phyloP scores from a whole-genome alignment of 2,329 filamentous ascomycete genomes.

The Colletotrichum sp. region DNA sequence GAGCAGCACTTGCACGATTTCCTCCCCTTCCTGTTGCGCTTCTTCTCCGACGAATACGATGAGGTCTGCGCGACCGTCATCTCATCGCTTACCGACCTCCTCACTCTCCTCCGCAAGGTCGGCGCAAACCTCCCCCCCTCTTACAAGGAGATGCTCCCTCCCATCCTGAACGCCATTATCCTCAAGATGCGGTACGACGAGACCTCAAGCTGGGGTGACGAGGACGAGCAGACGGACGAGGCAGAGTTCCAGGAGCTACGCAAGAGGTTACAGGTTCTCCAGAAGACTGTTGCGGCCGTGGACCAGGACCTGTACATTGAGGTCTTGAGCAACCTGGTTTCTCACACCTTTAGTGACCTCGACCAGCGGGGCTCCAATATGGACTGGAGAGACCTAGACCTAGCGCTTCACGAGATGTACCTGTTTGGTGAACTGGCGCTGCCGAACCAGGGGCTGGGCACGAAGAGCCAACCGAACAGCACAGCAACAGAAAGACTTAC shows the following conservation, averaged over 20 bases:
- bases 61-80: slow-evolving; percentile 97
- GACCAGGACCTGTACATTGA: slow-evolving; percentile 90
- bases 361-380: slow-evolving; percentile 75
- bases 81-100: slow-evolving; percentile 86
- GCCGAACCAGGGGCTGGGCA: slow-evolving; percentile 83
- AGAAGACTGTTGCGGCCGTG: slow-evolving; percentile 90
- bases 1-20: slow-evolving; percentile 84
- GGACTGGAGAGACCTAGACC: slow-evolving; percentile 93
- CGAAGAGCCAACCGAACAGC: slow-evolving; percentile 81
- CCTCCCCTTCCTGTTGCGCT: slow-evolving; percentile 84
- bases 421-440: slow-evolving; percentile 94
- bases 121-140: slow-evolving; percentile 66
- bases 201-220: slow-evolving; percentile 89
- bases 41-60: slow-evolving; percentile 98
- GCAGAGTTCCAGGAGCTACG: slow-evolving; percentile 96
- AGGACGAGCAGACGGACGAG: slow-evolving; percentile 94
- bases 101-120: slow-evolving; percentile 87
- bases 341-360: slow-evolving; percentile 81
- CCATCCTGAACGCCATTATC: slow-evolving; percentile 90
- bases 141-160: slow-evolving; percentile 82
- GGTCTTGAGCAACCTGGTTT: slow-evolving; percentile 86
- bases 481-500: slow-evolving; percentile 81
- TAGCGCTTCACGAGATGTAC: slow-evolving; percentile 94
- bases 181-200: slow-evolving; percentile 98
- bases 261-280: slow-evolving; percentile 85